Evolutionary conservation across 345 rosid genomes (phyloP).

Genomic region (Eutrema japonicum): DNA sequence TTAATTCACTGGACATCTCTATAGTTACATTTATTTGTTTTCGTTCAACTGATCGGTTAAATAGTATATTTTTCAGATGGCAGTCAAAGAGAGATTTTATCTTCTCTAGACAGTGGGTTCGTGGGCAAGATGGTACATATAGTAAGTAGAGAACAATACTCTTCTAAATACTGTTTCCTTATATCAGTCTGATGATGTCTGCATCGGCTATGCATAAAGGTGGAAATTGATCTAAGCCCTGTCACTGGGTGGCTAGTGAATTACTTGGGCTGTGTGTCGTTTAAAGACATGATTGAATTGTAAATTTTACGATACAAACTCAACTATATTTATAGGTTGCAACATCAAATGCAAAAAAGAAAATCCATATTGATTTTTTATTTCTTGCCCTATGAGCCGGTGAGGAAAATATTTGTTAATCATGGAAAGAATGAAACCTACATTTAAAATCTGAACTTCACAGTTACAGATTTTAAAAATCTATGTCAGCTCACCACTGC

Average conservation of each 20-base stretch:
- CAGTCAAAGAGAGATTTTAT: constrained; percentile 89
- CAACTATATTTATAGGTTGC: not conserved
- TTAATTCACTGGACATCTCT: constrained; percentile 13
- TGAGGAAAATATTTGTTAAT: not conserved
- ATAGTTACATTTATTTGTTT: not conserved
- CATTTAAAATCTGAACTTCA: constrained; percentile 18
- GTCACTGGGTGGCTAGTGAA: constrained; percentile 12
- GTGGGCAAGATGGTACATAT: constrained; percentile 94
- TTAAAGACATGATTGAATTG: not conserved
- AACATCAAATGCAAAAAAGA: constrained; percentile 12
- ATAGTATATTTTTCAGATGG: constrained; percentile 68
- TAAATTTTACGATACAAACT: constrained; percentile 8
- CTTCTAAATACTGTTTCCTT: constrained; percentile 2
- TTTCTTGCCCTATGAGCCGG: not conserved
- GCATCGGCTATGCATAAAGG: constrained; percentile 15
- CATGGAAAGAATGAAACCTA: not conserved
- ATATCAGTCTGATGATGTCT: constrained; percentile 26
- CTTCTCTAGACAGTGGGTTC: constrained; percentile 97
- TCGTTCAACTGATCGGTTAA: constrained; percentile 28
- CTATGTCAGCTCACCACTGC: constrained; percentile 23
- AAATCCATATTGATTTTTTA: constrained; percentile 6
- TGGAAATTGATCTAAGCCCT: constrained; percentile 9
- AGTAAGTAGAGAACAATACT: constrained; percentile 59
- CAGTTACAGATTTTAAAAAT: constrained; percentile 12
- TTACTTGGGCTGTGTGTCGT: not conserved